Evolutionary conservation across 805 yeast species (phyloP), one percentile per base, ranked within the genome.

Genomic region (Babjeviella inositovora): DNA sequence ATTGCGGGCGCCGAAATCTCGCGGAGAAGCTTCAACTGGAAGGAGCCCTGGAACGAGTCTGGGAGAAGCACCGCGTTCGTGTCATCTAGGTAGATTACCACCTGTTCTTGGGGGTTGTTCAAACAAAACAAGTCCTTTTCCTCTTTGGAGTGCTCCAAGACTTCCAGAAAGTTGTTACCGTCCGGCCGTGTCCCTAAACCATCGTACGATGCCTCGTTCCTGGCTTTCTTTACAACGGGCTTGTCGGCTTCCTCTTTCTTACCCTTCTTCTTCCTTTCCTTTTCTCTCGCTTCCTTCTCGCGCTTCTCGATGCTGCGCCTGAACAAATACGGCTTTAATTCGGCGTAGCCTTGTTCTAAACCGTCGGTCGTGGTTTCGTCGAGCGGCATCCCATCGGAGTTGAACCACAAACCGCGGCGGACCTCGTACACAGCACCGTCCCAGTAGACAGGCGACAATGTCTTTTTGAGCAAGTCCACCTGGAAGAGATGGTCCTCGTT

Each of bases 351-450:
- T 5, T 37, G 36, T 41, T 85, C 96, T 11, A 85, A 36, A 26
- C 62, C 68, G 1, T 53, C 47, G 0, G 90, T 54, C 5, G 71
- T 28, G 2, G 48, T 44, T 1, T 52, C 50, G 7, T 55, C 37
- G 14, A 81, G 45, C 0, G 92, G 92, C 5, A 38, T 37, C 1
- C 68, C 67, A 23, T 64, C 64, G 7, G 61, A 40, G 17, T 56
- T 48, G 41, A 81, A 82, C 97, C 97, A 87, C 1, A 70, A 43
- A 1, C 94, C 94, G 25, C 96, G 51, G 21, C 94, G 55, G 1
- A 87, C 75, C 29, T 79, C 84, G 39, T 71, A 87, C 1, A 54
- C 49, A 0, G 95, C 90, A 2, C 96, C 96, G 6, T 68, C 70
- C 96, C 96, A 87, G 41, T 71, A 87, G 0, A 72, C 62, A 0